Evolutionary conservation across 2,329 filamentous ascomycete species (phyloP).

Genomic region (Akanthomyces muscarius): DNA sequence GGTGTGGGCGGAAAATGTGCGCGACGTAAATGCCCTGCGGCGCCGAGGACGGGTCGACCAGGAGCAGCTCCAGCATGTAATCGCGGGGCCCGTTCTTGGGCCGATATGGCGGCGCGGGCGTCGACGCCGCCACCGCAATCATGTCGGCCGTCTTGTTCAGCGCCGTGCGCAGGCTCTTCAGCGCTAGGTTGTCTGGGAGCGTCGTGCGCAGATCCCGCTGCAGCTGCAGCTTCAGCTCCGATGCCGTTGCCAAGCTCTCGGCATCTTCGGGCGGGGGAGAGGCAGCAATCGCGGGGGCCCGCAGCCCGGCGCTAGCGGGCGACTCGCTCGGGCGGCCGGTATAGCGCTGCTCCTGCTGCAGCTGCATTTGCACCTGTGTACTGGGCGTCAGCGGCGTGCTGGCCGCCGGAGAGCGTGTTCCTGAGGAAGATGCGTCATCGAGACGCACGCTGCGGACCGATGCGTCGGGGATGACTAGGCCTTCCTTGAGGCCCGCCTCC

Average conservation of each 20-base stretch:
- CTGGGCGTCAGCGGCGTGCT: slow-evolving; percentile 15
- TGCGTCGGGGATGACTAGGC: slow-evolving; percentile 29
- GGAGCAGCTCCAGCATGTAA: slow-evolving; percentile 54
- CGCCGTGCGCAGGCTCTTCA: slow-evolving; percentile 49
- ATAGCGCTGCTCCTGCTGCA: slow-evolving; percentile 21
- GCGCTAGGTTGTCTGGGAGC: slow-evolving; percentile 49
- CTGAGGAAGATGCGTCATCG: slow-evolving; percentile 3
- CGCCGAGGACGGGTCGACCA: slow-evolving; percentile 53
- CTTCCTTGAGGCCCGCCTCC: slow-evolving; percentile 7
- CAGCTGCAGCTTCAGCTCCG: slow-evolving; percentile 43
- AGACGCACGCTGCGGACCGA: slow-evolving; percentile 7
- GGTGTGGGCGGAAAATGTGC: slow-evolving; percentile 56
- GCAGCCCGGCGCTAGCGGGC: slow-evolving; percentile 20
- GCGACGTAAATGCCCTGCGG: slow-evolving; percentile 50
- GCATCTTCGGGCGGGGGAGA: slow-evolving; percentile 14
- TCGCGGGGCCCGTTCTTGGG: slow-evolving; percentile 56
- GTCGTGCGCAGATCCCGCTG: slow-evolving; percentile 43
- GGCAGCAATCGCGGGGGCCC: slow-evolving; percentile 28
- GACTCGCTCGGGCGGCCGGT: slow-evolving; percentile 22
- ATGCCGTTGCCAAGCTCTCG: slow-evolving; percentile 26
- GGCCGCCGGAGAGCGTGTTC: slow-evolving; percentile 1
- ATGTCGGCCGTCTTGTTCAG: slow-evolving; percentile 49
- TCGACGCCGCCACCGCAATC: slow-evolving; percentile 50
- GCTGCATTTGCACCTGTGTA: slow-evolving; percentile 22
- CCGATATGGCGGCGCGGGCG: slow-evolving; percentile 47